phyloP scores from a whole-genome alignment of 2,329 filamentous ascomycete genomes.

The Epichloe scottii region DNA sequence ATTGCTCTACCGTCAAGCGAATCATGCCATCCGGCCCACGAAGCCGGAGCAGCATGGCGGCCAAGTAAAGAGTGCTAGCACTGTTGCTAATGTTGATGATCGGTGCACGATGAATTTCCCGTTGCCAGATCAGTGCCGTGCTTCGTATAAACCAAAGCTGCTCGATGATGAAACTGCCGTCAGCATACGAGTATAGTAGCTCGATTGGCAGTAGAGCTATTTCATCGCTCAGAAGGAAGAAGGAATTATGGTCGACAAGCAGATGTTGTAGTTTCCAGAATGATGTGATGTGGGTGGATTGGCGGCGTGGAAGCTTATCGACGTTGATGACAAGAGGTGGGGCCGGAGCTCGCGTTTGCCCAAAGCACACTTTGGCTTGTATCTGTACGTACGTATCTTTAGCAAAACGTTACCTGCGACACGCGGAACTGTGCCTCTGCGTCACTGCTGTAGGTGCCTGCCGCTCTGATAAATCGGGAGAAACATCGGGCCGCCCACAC shows the following conservation, averaged over 20 bases:
- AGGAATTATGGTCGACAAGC: neutral
- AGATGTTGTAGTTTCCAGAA: neutral
- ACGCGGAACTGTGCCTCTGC: no score
- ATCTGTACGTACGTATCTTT: no score
- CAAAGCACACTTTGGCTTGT: neutral
- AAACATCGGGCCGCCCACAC: conserved; percentile 7
- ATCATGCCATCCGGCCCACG: conserved; percentile 89
- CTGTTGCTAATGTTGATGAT: neutral
- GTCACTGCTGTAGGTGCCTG: conserved; percentile 7
- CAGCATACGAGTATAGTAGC: neutral
- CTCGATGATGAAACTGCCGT: neutral
- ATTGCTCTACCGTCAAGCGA: conserved; percentile 64
- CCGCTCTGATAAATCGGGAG: conserved; percentile 1
- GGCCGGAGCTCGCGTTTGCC: neutral
- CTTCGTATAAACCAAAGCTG: neutral
- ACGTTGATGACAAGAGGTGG: conserved; percentile 6
- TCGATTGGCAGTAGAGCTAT: neutral
- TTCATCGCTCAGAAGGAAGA: neutral
- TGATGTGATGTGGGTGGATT: neutral
- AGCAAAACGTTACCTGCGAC: no score
- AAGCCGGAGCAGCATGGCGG: conserved; percentile 68
- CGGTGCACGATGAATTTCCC: neutral
- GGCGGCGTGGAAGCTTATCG: conserved; percentile 7
- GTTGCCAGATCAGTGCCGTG: neutral
- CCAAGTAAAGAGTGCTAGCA: conserved; percentile 8